Conservation (phyloP, 306 rosid species). For the Castanea crenata region DNA sequence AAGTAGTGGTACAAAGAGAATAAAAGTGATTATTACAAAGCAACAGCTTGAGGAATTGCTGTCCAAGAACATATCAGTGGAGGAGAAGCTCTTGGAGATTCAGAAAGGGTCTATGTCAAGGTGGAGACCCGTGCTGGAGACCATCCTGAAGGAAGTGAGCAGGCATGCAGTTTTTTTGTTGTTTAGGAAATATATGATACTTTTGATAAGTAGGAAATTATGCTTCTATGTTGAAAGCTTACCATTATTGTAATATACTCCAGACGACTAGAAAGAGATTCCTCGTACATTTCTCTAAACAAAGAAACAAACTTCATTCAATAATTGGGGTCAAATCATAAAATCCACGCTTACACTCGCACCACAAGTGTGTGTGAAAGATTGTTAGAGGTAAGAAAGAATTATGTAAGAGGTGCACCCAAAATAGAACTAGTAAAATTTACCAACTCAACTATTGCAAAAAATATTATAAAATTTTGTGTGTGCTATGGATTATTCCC, state of each 20-base stretch:
- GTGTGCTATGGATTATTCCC: no score
- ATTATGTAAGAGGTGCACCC: no score
- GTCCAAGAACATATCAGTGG: not conserved
- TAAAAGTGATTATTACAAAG: not conserved
- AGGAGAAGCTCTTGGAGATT: not conserved
- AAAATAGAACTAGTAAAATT: no score
- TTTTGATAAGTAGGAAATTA: not conserved
- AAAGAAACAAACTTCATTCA: no score
- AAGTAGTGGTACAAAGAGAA: not conserved
- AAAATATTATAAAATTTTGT: no score
- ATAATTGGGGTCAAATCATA: not conserved
- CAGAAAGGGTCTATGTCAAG: not conserved
- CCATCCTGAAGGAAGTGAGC: not conserved
- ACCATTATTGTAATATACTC: not conserved
- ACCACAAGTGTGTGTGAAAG: no score
- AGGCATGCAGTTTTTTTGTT: not conserved
- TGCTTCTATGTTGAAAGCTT: not conserved
- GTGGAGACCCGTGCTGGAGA: not conserved
- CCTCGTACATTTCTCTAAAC: not conserved
- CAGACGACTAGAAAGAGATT: not conserved
- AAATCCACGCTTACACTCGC: no score
- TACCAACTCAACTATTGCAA: no score
- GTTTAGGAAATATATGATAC: not conserved
- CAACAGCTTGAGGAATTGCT: not conserved
- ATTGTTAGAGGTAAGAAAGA: no score